These are phyloP conservation scores for Fusarium tuaranense DNA, from an alignment of 2,329 filamentous ascomycete species.

Conservation along the genomic window DNA sequence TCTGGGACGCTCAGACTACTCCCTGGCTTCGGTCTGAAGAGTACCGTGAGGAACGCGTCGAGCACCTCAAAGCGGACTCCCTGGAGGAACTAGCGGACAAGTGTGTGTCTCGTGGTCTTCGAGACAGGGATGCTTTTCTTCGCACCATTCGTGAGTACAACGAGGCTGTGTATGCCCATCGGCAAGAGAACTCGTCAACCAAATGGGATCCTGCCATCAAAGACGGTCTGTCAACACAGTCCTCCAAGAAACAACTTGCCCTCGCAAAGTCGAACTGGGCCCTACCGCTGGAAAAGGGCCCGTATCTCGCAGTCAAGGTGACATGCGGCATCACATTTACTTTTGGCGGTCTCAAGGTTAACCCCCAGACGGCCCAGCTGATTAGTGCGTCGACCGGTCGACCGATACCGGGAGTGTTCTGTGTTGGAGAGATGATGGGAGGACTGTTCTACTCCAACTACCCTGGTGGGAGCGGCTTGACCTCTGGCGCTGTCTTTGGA, in stretches of 20 bases:
- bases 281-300: constrained; percentile 64
- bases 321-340: constrained; percentile 76
- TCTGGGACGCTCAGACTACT: constrained; percentile 68
- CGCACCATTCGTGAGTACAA: constrained; percentile 68
- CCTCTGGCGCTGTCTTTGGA: constrained; percentile 67
- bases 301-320: constrained; percentile 73
- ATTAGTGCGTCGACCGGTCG: constrained; percentile 55
- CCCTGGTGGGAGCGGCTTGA: constrained; percentile 72
- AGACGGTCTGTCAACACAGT: constrained; percentile 72
- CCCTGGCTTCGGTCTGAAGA: constrained; percentile 70
- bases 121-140: constrained; percentile 59
- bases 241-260: constrained; percentile 53
- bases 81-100: constrained; percentile 68
- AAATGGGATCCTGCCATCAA: constrained; percentile 71
- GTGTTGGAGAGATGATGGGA: constrained; percentile 75
- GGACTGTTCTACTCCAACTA: constrained; percentile 74
- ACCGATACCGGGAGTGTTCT: constrained; percentile 68
- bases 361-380: constrained; percentile 65
- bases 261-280: constrained; percentile 77
- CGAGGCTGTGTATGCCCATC: constrained; percentile 62
- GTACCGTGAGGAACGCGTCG: constrained; percentile 68
- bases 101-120: constrained; percentile 60
- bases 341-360: constrained; percentile 71
- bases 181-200: constrained; percentile 55
- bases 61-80: constrained; percentile 61